Conservation (phyloP, 352 stramenopile species). For the Phytophthora capsici region DNA sequence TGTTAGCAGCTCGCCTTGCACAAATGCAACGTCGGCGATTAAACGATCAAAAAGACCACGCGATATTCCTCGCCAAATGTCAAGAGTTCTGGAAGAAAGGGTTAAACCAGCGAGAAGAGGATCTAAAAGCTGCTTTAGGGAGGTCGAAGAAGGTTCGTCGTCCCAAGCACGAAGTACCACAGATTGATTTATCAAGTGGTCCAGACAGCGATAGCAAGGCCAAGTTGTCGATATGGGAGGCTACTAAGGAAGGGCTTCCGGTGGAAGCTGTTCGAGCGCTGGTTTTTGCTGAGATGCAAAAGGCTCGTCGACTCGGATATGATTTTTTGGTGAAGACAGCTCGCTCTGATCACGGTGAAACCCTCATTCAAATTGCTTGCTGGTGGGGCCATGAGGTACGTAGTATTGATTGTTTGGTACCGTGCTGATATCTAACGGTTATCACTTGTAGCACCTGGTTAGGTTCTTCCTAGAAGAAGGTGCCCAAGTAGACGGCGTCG, state of each 20-base stretch:
- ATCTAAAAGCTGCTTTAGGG: constrained; percentile 18
- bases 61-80: constrained; percentile 38
- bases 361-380: constrained; percentile 72
- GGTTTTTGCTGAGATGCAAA: constrained; percentile 68
- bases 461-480: constrained; percentile 67
- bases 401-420: not conserved
- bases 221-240: constrained; percentile 78
- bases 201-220: constrained; percentile 30
- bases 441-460: constrained; percentile 45
- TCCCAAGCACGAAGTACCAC: constrained; percentile 21
- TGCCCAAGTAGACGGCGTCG: constrained; percentile 53
- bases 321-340: constrained; percentile 59
- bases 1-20: constrained; percentile 29
- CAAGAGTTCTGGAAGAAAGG: constrained; percentile 53
- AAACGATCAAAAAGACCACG: constrained; percentile 32
- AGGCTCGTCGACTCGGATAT: constrained; percentile 61
- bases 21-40: constrained; percentile 17
- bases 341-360: constrained; percentile 60
- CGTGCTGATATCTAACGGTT: too few species aligned
- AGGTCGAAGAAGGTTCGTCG: constrained; percentile 18
- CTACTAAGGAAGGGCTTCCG: constrained; percentile 52
- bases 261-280: constrained; percentile 61
- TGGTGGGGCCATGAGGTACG: constrained; percentile 70
- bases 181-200: constrained; percentile 29
- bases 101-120: constrained; percentile 40